Percentiles rank a stretch among this genome's conserved stretches.
Conservation (phyloP, 192 early-diverging fungal genomes). For the Anaeromyces robustus region DNA sequence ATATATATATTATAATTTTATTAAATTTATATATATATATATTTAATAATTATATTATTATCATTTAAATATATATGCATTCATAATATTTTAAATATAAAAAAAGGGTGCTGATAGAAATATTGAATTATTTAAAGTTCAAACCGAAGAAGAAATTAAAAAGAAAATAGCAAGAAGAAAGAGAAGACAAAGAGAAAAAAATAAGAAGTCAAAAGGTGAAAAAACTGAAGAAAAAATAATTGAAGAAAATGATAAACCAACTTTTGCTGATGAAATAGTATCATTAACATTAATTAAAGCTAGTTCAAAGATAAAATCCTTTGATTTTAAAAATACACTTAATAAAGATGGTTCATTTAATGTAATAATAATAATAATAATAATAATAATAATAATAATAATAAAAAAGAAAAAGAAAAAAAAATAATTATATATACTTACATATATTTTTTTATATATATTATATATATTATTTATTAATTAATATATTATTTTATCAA, state of each 20-base stretch:
- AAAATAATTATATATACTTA: too few species aligned
- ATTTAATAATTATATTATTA: too few species aligned
- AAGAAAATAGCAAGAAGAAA: slow-evolving; percentile 67
- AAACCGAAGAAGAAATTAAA: slow-evolving; percentile 59
- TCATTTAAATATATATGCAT: too few species aligned
- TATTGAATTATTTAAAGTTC: slow-evolving; percentile 71
- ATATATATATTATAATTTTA: too few species aligned
- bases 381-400: not conserved
- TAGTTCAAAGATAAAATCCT: slow-evolving; percentile 61
- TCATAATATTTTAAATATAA: too few species aligned
- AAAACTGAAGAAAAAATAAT: slow-evolving; percentile 17
- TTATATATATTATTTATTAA: too few species aligned
- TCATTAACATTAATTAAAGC: slow-evolving; percentile 55
- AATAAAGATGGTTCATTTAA: not conserved
- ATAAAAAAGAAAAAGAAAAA: too few species aligned
- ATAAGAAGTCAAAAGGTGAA: slow-evolving; percentile 24
- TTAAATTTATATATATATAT: too few species aligned
- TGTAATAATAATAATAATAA: not conserved
- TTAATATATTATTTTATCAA: too few species aligned
- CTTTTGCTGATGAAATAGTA: slow-evolving; percentile 62
- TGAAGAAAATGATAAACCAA: slow-evolving; percentile 27
- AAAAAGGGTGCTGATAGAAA: slow-evolving; percentile 48
- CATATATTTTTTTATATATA: too few species aligned
- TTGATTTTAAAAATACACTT: slow-evolving; percentile 45
- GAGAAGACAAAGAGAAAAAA: slow-evolving; percentile 63